Evolutionary conservation across 192 early-diverging fungal species (phyloP), one percentile per base, ranked within the genome.

Genomic region (Coemansia sp.): DNA sequence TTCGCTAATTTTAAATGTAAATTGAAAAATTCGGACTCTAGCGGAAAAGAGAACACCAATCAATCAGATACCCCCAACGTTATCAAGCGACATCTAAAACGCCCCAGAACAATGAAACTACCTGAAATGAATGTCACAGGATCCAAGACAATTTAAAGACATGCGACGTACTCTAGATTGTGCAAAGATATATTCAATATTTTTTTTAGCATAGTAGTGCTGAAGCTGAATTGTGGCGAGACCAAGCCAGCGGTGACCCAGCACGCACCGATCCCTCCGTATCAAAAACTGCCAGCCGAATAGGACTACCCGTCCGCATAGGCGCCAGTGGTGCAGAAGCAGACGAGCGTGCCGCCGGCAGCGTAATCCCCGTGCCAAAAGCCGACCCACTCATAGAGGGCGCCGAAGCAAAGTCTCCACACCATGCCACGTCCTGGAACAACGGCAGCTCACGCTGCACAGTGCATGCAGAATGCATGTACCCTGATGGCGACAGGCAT

Each of bases 361-460:
- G 53, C 31, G 37, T 33, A 20, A 56, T 36, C 31, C 37, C 55
- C 41, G 45, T 31, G 4, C 31, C 18, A n/a, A n/a, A n/a, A n/a
- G n/a, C n/a, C n/a, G n/a, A n/a, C n/a, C n/a, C n/a, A n/a, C n/a
- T n/a, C n/a, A n/a, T n/a, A n/a, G n/a, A 18, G 8, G 48, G 48
- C n/a, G 48, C 21, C 13, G 47, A 23, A 10, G 48, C 57, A 25
- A 55, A 66, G 33, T 66, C 61, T 0, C 62, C 77, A 56, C 70
- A 38, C 77, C 77, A 80, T 18, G 77, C 77, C 62, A 75, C 60
- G 36, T 80, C 77, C 66, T 72, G 72, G 57, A 69, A 80, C 73
- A 80, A 41, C 36, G 77, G 77, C 36, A 80, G 66, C 64, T 69
- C 70, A 10, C 52, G 59, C 65, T 64, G 60, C 58, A 64, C 41